Base-by-base conservation (phyloP, 257 asterid species). In the Solanum pinnatisectum region DNA sequence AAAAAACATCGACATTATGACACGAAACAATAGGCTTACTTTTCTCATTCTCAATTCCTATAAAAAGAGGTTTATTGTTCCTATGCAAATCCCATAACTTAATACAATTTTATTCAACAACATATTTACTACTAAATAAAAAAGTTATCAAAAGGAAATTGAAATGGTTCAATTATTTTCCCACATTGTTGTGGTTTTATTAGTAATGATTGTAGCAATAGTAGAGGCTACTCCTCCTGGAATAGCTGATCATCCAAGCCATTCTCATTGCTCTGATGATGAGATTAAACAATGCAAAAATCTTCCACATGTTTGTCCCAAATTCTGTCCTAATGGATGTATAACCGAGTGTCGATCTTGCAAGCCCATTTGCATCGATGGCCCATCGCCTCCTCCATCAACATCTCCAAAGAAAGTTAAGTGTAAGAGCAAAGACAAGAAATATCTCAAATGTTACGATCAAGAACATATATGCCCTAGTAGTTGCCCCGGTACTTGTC, bases 231-330 rank as follows among this genome's bases (percentile, higher is more conserved):
- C 94, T 49, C 94, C 95, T 1, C 94, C 95, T 0, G 95, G 94
- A 37, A 88, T 92, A 74, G 93, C 91, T 37, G 76, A 90, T 4
- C 77, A 88, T 39, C 94, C 94, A 1, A 88, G 94, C 92, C 84
- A 93, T 89, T 90, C 96, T 42, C 88, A 90, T 49, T 93, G 94
- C 37, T 32, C 60, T 88, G 85, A 79, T 81, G 87, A 88, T 59
- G 89, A 91, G 37, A 91, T 90, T 65, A 93, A 92, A 74, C 86
- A 20, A 40, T 92, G 95, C 49, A 87, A 93, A 76, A 92, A 93
- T 39, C 89, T 92, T 87, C 93, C 89, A 87, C 95, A 93, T 86
- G 94, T 93, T 81, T 93, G 95, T 72, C 95, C 95, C 67, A 91
- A 92, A 49, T 93, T 91, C 85, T 92, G 94, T 71, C 96, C 96